Evolutionary conservation across 306 rosid genomes (phyloP).

Genomic region (Lathyrus oleraceus): DNA sequence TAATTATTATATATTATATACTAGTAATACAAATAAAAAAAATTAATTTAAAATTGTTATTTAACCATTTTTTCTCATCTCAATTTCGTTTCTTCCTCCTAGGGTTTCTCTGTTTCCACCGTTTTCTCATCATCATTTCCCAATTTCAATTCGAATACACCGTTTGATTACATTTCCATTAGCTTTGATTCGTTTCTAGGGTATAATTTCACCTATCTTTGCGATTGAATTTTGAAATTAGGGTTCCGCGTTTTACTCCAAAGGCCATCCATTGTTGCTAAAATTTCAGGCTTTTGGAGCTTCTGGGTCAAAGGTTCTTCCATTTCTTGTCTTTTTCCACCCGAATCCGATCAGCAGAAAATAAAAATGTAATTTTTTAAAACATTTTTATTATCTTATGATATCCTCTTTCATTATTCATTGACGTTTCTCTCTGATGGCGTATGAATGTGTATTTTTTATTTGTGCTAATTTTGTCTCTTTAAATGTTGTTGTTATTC

Average conservation of each 20-base stretch:
- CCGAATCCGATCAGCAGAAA: not conserved
- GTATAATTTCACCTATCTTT: conserved; percentile 14
- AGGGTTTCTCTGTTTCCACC: conserved; percentile 30
- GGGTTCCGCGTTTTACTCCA: conserved; percentile 38
- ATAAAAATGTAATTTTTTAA: conserved; percentile 26
- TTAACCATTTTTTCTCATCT: not conserved
- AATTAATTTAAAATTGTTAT: not conserved
- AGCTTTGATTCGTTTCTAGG: not conserved
- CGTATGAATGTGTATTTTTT: conserved; percentile 34
- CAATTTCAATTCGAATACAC: not conserved
- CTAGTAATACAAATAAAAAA: not conserved
- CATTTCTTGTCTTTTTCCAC: conserved; percentile 13
- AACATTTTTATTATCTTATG: not conserved
- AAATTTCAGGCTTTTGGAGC: conserved; percentile 37
- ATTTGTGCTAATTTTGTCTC: conserved; percentile 30
- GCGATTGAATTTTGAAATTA: conserved; percentile 29
- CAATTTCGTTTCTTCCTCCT: conserved; percentile 9
- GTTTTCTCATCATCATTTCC: conserved; percentile 23
- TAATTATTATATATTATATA: not conserved
- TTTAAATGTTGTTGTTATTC: conserved; percentile 1
- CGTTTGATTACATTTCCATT: not conserved
- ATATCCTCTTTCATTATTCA: conserved; percentile 19
- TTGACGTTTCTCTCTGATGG: conserved; percentile 40
- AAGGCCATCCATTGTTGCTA: conserved; percentile 32
- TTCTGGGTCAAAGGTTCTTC: conserved; percentile 14